Base-by-base conservation (phyloP, 768 basidiomycete species). In the Rubroboletus pulcherrimus region DNA sequence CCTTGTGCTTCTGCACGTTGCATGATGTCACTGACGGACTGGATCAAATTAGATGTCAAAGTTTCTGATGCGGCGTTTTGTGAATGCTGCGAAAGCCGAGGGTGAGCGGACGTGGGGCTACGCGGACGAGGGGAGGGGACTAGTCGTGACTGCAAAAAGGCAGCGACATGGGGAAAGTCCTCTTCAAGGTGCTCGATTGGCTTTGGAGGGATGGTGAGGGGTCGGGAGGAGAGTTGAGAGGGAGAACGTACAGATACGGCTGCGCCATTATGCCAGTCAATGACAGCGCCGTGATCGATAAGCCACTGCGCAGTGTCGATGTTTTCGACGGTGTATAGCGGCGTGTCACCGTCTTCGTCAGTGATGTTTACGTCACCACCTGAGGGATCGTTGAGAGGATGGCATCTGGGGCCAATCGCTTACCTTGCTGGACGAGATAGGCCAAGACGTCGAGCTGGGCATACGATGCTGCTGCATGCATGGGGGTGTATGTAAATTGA, bases 401-500 rank as follows among this genome's bases (percentile, higher is more conserved):
- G 39, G 1, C 21, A 26, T 39, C 21, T 40, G 29, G 30, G n/a
- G 47, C 35, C 17, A 33, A 63, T 61, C 60, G 54, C 37, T 44
- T 51, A 87, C 90, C 90, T 68, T 77, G 78, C 14, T 84, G 81
- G 54, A 93, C 75, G 54, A 97, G 83, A 73, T 92, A 96, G 14
- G 84, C 78, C 34, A 97, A 75, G 40, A 94, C 70, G 45, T 86
- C 73, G 9, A 89, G 68, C 31, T 93, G 93, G 17, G 85, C 91
- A 65, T 96, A 97, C 1, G 93, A 96, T 1, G 94, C 93, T 14
- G 94, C 93, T 17, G 94, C 94, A 72, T 97, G 93, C 89, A 93
- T 91, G 35, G 91, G 89, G 0, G 91, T 93, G 71, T 93, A 93
- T 33, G 89, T 88, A 74, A 80, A 78, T 7, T 69, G 65, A 65